These are phyloP conservation scores for Pythium rhizo-oryzae DNA, from an alignment of 352 stramenopile genomes.

Conservation along the genomic window DNA sequence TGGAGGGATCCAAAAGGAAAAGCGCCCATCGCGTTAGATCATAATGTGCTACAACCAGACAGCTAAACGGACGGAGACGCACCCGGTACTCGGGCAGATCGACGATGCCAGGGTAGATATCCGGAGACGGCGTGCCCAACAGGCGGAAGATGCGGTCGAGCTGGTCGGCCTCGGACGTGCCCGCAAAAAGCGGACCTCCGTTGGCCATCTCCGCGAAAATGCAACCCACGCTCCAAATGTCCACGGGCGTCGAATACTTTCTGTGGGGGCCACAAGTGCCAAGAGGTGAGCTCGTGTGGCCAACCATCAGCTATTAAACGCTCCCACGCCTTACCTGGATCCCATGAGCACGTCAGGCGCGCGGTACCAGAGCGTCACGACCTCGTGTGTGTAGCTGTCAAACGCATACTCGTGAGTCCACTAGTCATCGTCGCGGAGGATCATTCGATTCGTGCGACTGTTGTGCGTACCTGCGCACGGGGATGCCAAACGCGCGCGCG, in stretches of 20 bases:
- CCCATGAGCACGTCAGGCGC: conserved; percentile 98
- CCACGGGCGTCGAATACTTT: conserved; percentile 99
- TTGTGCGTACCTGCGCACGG: conserved; percentile 88
- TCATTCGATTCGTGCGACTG: not conserved
- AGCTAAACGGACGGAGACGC: conserved; percentile 16
- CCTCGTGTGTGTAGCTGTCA: conserved; percentile 97
- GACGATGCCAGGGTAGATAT: conserved; percentile 97
- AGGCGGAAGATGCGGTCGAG: conserved; percentile 98
- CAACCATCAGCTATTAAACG: not conserved
- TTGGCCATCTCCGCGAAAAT: conserved; percentile 99
- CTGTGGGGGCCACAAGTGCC: conserved; percentile 27
- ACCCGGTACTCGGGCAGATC: conserved; percentile 97
- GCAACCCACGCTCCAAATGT: conserved; percentile 99
- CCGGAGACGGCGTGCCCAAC: conserved; percentile 93
- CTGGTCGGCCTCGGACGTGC: conserved; percentile 97
- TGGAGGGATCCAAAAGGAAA: not conserved
- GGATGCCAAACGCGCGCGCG: conserved; percentile 98
- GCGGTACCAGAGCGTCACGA: conserved; percentile 99
- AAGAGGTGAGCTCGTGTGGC: conserved; percentile 21
- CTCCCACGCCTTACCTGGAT: conserved; percentile 63
- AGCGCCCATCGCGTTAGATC: not conserved
- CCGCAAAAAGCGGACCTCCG: conserved; percentile 94
- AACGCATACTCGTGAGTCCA: not conserved
- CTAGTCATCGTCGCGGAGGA: not conserved
- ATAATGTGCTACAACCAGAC: not conserved